A percentile compares a stretch with the other conserved stretches of the same genome.
These are phyloP conservation scores for Cytospora piceae DNA, from an alignment of 2,329 filamentous ascomycete genomes.

Conservation along the genomic window DNA sequence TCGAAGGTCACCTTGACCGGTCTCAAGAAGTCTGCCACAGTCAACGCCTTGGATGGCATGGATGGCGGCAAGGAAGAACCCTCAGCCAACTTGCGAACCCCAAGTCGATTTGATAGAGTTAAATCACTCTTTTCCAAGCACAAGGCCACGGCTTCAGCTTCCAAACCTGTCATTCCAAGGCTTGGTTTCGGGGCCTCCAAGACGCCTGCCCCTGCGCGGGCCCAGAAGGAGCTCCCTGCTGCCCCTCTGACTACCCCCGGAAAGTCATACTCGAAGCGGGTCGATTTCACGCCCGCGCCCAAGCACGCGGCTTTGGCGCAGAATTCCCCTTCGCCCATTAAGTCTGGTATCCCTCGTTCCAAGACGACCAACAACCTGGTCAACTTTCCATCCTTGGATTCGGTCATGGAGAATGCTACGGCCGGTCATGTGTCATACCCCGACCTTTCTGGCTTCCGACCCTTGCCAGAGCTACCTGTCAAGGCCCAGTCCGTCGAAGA, in stretches of 20 bases:
- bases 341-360: slow-evolving; percentile 51
- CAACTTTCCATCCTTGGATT: slow-evolving; percentile 41
- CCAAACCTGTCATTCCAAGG: slow-evolving; percentile 53
- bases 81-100: slow-evolving; percentile 48
- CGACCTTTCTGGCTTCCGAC: slow-evolving; percentile 49
- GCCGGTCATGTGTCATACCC: slow-evolving; percentile 53
- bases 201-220: slow-evolving; percentile 49
- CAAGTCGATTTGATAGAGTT: slow-evolving; percentile 57
- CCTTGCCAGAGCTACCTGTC: slow-evolving; percentile 36
- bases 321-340: slow-evolving; percentile 61
- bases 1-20: slow-evolving; percentile 51
- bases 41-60: slow-evolving; percentile 45
- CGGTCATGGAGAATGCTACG: slow-evolving; percentile 36
- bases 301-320: slow-evolving; percentile 52
- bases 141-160: slow-evolving; percentile 44
- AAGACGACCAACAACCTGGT: slow-evolving; percentile 42
- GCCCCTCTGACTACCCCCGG: slow-evolving; percentile 67
- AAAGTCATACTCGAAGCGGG: slow-evolving; percentile 69
- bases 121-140: slow-evolving; percentile 60
- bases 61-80: slow-evolving; percentile 41
- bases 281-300: slow-evolving; percentile 77
- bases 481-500: slow-evolving; percentile 24
- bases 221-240: slow-evolving; percentile 57
- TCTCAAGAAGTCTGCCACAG: slow-evolving; percentile 57
- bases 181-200: slow-evolving; percentile 46